Evolutionary conservation across 78 protist species (phyloP).

Genomic region (Isochrysis galbana): DNA sequence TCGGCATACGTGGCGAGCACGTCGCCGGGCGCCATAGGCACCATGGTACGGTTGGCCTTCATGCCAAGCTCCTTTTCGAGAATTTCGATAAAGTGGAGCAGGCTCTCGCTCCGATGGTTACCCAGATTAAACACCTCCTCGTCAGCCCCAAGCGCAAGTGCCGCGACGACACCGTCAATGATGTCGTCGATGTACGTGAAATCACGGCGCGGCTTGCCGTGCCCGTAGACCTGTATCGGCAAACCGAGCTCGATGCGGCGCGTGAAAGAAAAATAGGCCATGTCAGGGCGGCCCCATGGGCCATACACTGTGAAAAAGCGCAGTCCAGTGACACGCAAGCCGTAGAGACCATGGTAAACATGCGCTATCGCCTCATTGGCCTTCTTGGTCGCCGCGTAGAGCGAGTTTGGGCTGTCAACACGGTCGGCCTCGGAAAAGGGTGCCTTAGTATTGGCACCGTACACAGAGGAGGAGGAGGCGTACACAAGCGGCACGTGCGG

Average conservation of each 20-base stretch:
- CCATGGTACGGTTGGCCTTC: conserved; percentile 11
- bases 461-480: conserved; percentile 66
- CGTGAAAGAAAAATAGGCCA: conserved; percentile 61
- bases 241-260: background rate
- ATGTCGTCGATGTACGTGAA: conserved; percentile 65
- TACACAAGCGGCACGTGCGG: conserved; percentile 8
- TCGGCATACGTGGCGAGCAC: conserved; percentile 47
- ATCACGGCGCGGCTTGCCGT: conserved; percentile 48
- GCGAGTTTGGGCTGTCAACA: conserved; percentile 9
- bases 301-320: conserved; percentile 81
- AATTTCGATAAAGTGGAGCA: background rate
- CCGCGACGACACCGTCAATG: conserved; percentile 46
- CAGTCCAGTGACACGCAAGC: conserved; percentile 32
- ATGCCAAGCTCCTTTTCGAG: conserved; percentile 34
- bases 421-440: conserved; percentile 41
- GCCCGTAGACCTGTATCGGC: background rate
- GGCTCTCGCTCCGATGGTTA: conserved; percentile 30
- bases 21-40: conserved; percentile 36
- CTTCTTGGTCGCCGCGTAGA: conserved; percentile 69
- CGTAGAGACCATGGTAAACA: conserved; percentile 53
- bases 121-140: conserved; percentile 66
- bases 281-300: conserved; percentile 74
- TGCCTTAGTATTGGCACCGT: conserved; percentile 54
- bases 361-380: conserved; percentile 16
- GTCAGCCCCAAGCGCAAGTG: conserved; percentile 13